phyloP scores from a whole-genome alignment of 2,329 filamentous ascomycete genomes.

The Alternaria ventricosa region DNA sequence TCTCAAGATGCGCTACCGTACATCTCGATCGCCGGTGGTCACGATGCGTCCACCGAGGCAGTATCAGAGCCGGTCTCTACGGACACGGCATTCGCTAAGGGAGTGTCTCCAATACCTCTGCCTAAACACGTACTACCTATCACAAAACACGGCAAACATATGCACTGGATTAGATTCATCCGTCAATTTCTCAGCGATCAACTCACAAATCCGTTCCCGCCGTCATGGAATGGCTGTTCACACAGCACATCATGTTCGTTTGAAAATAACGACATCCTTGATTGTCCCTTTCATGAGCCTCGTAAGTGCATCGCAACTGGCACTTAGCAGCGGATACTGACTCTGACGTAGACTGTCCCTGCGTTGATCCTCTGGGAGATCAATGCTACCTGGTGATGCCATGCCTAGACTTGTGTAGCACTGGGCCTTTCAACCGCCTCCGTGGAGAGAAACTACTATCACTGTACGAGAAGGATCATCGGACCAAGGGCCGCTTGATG shows the following conservation, averaged over 20 bases:
- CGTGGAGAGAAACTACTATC: slow-evolving; percentile 25
- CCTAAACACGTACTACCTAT: not conserved
- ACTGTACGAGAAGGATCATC: slow-evolving; percentile 19
- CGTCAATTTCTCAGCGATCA: slow-evolving; percentile 24
- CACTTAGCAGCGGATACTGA: not conserved
- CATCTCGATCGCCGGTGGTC: not conserved
- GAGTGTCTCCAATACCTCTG: not conserved
- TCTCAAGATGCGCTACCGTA: not conserved
- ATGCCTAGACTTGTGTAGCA: slow-evolving; percentile 1
- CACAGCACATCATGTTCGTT: slow-evolving; percentile 21
- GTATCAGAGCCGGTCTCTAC: not conserved
- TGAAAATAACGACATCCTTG: slow-evolving; percentile 13
- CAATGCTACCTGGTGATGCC: slow-evolving; percentile 30
- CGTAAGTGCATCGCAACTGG: slow-evolving; percentile 11
- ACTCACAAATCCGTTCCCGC: slow-evolving; percentile 12
- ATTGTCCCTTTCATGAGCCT: slow-evolving; percentile 34
- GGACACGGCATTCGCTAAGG: not conserved
- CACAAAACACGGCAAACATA: slow-evolving; percentile 23
- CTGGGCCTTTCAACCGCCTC: slow-evolving; percentile 32
- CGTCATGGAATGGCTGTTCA: slow-evolving; percentile 3
- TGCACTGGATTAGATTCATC: slow-evolving; percentile 25
- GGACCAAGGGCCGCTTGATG: slow-evolving; percentile 30
- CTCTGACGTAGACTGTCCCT: slow-evolving; percentile 13
- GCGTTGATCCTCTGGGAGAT: slow-evolving; percentile 27
- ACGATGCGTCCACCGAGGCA: not conserved